Evolutionary conservation across 2,329 filamentous ascomycete species (phyloP).

Genomic region (Beauveria scarabaeidicola): DNA sequence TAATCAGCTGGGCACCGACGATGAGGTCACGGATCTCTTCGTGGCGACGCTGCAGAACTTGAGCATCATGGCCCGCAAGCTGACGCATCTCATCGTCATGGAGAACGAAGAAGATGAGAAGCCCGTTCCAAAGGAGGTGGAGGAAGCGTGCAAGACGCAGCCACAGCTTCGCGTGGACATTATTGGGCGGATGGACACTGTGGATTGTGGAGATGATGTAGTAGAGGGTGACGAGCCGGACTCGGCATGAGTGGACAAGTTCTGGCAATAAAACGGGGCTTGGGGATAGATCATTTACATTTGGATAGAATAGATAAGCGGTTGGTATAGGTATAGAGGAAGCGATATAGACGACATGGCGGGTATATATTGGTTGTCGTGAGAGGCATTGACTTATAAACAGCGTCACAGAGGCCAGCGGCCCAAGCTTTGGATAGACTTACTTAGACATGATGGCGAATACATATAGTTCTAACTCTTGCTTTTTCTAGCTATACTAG

Average conservation of each 20-base stretch:
- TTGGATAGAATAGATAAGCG: not conserved
- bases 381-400: not conserved
- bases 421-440: not conserved
- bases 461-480: not conserved
- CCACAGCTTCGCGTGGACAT: conserved; percentile 25
- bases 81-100: conserved; percentile 30
- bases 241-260: not conserved
- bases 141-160: conserved; percentile 27
- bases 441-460: not conserved
- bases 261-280: not conserved
- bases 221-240: not conserved
- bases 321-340: not conserved
- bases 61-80: conserved; percentile 27
- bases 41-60: conserved; percentile 32
- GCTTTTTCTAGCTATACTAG: not conserved
- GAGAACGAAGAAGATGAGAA: conserved; percentile 22
- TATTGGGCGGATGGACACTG: conserved; percentile 20
- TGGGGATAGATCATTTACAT: not conserved
- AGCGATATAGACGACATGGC: not conserved
- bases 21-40: conserved; percentile 37
- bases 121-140: conserved; percentile 24
- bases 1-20: conserved; percentile 36
- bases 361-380: not conserved
- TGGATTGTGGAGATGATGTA: not conserved
- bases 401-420: not conserved